Evolutionary conservation across 2,329 filamentous ascomycete genomes (phyloP), one percentile per base, ranked within the genome.

Genomic region (Cladophialophora immunda): DNA sequence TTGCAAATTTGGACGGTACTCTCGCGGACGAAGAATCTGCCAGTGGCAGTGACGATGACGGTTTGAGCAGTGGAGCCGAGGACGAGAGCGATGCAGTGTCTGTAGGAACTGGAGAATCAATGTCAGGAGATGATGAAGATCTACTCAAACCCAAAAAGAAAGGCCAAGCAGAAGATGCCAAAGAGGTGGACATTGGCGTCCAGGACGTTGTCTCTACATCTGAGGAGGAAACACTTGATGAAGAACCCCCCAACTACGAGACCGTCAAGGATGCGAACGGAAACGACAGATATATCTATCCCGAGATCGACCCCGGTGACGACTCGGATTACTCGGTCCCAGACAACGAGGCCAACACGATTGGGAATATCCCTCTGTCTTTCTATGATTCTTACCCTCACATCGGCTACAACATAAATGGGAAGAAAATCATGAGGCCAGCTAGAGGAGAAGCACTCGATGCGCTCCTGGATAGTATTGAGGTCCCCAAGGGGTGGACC

Each of bases 301-400:
- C 91, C 70, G 95, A 98, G 76, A 93, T 99, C 70, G 91, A 98
- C 72, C 92, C 94, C 2, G 90, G 93, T 62, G 97, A 99, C 80
- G 95, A 98, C 76, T 97, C 94, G 1, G 96, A 99, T 80, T 94
- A 97, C 76, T 92, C 92, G 2, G 94, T 97, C 77, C 90, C 89
- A 3, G 88, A 91, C 68, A 90, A 88, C 64, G 87, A 90, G 30
- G 85, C 84, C 59, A 99, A 99, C 81, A 98, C 95, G 0, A 97
- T 99, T 74, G 96, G 95, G 72, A 86, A 98, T 77, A 99, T 99
- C 67, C 92, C 94, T 4, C 83, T 98, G 58, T 91, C 92, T 2
- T 98, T 97, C 81, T 99, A 99, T 83, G 95, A 99, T 78, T 91
- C 92, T 38, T 99, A 97, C 77, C 95, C 95, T 58, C 95, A 99